Evolutionary conservation across 768 basidiomycete species (phyloP), one percentile per base, ranked within the genome.

Genomic region (Porphyrellus cyaneotinctus): DNA sequence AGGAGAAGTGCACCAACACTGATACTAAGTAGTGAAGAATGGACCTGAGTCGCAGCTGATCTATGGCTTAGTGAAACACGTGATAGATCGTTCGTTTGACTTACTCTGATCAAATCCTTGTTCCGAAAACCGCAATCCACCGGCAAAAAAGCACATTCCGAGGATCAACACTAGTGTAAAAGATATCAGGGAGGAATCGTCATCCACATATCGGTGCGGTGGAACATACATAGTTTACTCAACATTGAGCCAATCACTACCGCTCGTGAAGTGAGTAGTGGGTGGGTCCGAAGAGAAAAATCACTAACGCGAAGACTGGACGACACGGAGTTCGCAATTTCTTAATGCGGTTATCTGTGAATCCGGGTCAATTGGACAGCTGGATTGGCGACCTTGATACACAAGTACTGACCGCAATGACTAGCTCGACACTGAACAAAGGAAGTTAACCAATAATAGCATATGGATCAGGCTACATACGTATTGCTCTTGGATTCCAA

Each of bases 141-240:
- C 90, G 20, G 87, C 88, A 59, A 92, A 91, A 72, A 92, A 92
- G 63, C 90, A 91, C 91, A 93, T 91, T 44, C 91, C 91, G 28
- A 92, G 76, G 17, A 93, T 84, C 45, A 94, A 77, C 31, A 91
- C 86, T 88, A 45, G 15, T 20, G 15, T 15, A 46, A 47, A 37
- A 22, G 24, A 37, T 10, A 44, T 69, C 30, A 62, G 52, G 13
- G 18, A 36, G 17, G 13, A 22, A 47, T 18, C 14, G 6, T 30
- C 14, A 9, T 32, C 17, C 12, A 52, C 20, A 53, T 58, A 33
- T 23, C 46, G 17, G 15, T 44, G 10, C 4, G 39, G 33, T 18
- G 23, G 17, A 32, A 73, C 80, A 18, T 50, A 83, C 82, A 69
- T 37, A 89, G 77, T 72, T 90, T 92, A 63, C 85, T 88, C 35